Percentiles rank a stretch among this genome's conserved stretches.
Conservation (phyloP, 371 early-diverging fungal genomes). For the Mucor sp. region DNA sequence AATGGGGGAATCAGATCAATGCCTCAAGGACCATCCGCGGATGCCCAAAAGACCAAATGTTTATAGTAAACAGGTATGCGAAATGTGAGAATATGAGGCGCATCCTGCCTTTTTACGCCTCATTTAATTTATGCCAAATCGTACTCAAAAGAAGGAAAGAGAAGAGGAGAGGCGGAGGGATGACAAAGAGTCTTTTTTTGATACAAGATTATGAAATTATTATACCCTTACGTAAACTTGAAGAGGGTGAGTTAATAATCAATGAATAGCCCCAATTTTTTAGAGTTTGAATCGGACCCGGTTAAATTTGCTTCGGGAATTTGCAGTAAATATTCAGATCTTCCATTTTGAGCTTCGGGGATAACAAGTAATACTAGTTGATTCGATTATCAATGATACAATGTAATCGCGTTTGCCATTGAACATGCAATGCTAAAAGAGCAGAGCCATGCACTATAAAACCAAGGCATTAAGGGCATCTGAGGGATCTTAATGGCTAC, state of each 20-base stretch:
- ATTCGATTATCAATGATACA: neutral
- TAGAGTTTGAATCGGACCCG: slow-evolving; percentile 11
- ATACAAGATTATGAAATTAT: neutral
- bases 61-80: neutral
- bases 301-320: slow-evolving; percentile 5
- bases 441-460: neutral
- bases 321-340: neutral
- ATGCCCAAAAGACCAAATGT: neutral
- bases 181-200: neutral
- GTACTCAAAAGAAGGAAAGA: neutral
- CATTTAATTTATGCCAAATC: neutral
- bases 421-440: neutral
- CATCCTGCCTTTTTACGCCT: neutral
- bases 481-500: too few species aligned
- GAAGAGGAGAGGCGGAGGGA: neutral
- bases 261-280: slow-evolving; percentile 3
- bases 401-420: neutral
- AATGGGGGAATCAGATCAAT: neutral
- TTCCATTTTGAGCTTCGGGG: neutral
- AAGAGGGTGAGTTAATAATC: slow-evolving; percentile 2
- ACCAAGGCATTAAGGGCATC: too few species aligned
- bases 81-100: neutral
- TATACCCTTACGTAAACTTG: slow-evolving; percentile 1
- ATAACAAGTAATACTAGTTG: slow-evolving; percentile 1
- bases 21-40: too few species aligned